Evolutionary conservation across 805 yeast species (phyloP).

Genomic region (Isabelozyma heimii): DNA sequence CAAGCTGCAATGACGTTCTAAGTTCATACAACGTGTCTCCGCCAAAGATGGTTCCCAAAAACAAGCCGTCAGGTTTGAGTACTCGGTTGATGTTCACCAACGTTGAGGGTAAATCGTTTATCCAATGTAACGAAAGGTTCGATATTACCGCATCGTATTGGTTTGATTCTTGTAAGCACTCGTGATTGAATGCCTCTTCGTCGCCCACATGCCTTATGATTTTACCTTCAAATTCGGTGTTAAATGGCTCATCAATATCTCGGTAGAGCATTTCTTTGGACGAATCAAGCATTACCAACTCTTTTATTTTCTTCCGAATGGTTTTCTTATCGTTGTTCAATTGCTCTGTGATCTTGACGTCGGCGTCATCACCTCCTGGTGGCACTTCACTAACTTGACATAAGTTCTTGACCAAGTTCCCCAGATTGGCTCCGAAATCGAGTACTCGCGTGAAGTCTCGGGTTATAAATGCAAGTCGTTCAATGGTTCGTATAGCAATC

Average conservation of each 20-base stretch:
- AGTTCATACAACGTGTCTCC: conserved; percentile 85
- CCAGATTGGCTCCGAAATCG: conserved; percentile 75
- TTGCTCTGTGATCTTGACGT: conserved; percentile 37
- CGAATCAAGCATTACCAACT: conserved; percentile 67
- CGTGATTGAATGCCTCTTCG: conserved; percentile 59
- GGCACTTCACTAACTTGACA: conserved; percentile 24
- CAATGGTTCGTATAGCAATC: conserved; percentile 69
- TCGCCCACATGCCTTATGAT: conserved; percentile 57
- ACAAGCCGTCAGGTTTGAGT: conserved; percentile 76
- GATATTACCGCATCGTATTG: conserved; percentile 71
- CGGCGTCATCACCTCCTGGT: conserved; percentile 29
- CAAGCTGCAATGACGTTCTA: conserved; percentile 75
- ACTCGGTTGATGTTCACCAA: conserved; percentile 54
- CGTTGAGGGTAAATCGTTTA: conserved; percentile 74
- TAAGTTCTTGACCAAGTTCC: conserved; percentile 51
- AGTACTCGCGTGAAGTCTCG: conserved; percentile 58
- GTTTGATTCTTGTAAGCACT: conserved; percentile 30
- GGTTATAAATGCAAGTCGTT: conserved; percentile 70
- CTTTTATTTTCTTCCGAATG: conserved; percentile 52
- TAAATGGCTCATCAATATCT: conserved; percentile 42
- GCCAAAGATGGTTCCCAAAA: conserved; percentile 77
- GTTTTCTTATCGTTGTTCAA: conserved; percentile 49
- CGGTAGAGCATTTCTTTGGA: conserved; percentile 51
- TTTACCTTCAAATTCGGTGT: conserved; percentile 40
- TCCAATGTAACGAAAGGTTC: conserved; percentile 78